These are phyloP conservation scores for Corrigiola litoralis DNA, from an alignment of 179 eudicot species.

Conservation along the genomic window DNA sequence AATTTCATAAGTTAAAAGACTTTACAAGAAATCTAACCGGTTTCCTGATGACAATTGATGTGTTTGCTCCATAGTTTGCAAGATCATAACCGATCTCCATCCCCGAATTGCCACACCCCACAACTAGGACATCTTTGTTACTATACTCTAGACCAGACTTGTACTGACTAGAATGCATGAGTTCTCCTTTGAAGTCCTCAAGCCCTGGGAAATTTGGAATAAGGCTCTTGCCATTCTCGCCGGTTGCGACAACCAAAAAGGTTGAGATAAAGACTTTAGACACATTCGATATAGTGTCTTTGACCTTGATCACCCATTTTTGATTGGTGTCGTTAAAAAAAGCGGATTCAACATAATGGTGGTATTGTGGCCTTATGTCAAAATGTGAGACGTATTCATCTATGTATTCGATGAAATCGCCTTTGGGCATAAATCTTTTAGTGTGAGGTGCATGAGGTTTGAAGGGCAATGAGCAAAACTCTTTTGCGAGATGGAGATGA, in stretches of 20 bases:
- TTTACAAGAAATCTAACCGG: too few species aligned
- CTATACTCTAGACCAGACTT: constrained; percentile 25
- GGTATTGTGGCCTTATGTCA: constrained; percentile 18
- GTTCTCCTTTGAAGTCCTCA: constrained; percentile 12
- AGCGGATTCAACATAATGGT: constrained; percentile 21
- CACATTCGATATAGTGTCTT: neutral
- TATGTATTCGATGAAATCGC: constrained; percentile 31
- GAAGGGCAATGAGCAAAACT: constrained; percentile 33
- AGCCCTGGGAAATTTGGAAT: constrained; percentile 32
- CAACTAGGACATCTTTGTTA: constrained; percentile 29
- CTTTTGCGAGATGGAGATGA: constrained; percentile 37
- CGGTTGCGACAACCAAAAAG: constrained; percentile 35
- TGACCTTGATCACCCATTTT: constrained; percentile 30
- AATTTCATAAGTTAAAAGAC: too few species aligned
- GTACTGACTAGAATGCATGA: constrained; percentile 32
- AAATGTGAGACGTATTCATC: constrained; percentile 36
- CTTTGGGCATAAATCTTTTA: constrained; percentile 23
- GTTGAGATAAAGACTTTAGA: constrained; percentile 11
- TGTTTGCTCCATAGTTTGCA: constrained; percentile 25
- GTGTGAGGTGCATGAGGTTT: constrained; percentile 18
- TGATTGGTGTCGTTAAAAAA: constrained; percentile 2
- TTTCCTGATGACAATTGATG: constrained; percentile 35
- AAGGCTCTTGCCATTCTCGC: constrained; percentile 28
- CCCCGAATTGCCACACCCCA: constrained; percentile 48
- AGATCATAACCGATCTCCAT: constrained; percentile 42